These are phyloP conservation scores for Podospora pseudopauciseta DNA, from an alignment of 495 filamentous ascomycete species.

Conservation along the genomic window DNA sequence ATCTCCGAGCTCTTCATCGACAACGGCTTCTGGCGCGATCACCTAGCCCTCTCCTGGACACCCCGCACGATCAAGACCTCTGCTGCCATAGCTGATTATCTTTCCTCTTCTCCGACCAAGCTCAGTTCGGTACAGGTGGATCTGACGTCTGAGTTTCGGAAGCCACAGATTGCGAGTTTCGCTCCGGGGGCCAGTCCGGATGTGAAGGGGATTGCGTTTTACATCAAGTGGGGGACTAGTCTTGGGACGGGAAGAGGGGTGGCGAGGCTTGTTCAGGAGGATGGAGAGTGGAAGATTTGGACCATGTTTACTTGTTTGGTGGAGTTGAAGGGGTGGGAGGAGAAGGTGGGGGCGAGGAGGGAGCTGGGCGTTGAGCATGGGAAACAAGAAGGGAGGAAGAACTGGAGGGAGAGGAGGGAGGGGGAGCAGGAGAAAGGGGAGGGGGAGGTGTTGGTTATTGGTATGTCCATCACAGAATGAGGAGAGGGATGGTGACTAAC, in stretches of 20 bases:
- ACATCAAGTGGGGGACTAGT: slow-evolving; percentile 50
- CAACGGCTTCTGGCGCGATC: slow-evolving; percentile 62
- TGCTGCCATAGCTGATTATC: slow-evolving; percentile 48
- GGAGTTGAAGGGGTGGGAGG: slow-evolving; percentile 49
- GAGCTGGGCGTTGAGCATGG: slow-evolving; percentile 53
- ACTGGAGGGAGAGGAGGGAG: slow-evolving; percentile 63
- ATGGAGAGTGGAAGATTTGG: slow-evolving; percentile 60
- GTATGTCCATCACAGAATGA: slow-evolving; percentile 35
- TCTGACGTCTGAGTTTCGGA: slow-evolving; percentile 37
- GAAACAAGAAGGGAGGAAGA: slow-evolving; percentile 41
- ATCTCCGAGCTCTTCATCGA: background rate
- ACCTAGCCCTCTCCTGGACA: slow-evolving; percentile 58
- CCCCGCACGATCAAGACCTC: slow-evolving; percentile 56
- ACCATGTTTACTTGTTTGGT: slow-evolving; percentile 58
- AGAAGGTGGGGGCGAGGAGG: slow-evolving; percentile 47
- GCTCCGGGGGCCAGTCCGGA: slow-evolving; percentile 39
- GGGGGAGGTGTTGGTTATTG: slow-evolving; percentile 64
- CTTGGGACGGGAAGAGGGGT: slow-evolving; percentile 57
- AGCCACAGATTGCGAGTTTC: slow-evolving; percentile 46
- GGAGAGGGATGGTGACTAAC: background rate
- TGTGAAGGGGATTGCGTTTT: slow-evolving; percentile 50
- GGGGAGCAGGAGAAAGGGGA: slow-evolving; percentile 52
- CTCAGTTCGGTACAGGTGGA: slow-evolving; percentile 51
- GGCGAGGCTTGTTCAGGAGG: slow-evolving; percentile 50
- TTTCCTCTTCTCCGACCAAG: slow-evolving; percentile 23